Percentiles rank a stretch among this genome's conserved stretches.
Conservation (phyloP, 1,139 yeast genomes). For the Yamadazyma diospyri region DNA sequence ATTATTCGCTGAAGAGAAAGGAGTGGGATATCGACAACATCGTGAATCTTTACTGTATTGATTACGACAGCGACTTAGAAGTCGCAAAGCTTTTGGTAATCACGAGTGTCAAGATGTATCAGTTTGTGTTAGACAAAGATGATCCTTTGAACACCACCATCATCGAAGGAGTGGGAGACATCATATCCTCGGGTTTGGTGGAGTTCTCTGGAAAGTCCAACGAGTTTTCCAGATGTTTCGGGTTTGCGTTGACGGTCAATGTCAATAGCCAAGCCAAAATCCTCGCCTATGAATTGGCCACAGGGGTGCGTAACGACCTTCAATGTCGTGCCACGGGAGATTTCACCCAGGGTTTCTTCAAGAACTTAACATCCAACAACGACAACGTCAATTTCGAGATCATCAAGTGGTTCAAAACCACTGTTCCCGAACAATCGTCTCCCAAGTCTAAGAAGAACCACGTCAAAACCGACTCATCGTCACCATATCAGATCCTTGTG, state of each 20-base stretch:
- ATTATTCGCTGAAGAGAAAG: slow-evolving; percentile 3
- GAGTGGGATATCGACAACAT: slow-evolving; percentile 8
- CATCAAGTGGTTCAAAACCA: slow-evolving; percentile 18
- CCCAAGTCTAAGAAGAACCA: slow-evolving; percentile 9
- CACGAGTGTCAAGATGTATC: slow-evolving; percentile 11
- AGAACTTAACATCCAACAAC: slow-evolving; percentile 10
- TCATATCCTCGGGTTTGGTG: slow-evolving; percentile 13
- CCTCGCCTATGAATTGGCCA: slow-evolving; percentile 16
- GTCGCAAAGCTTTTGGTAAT: slow-evolving; percentile 11
- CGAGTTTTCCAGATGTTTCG: slow-evolving; percentile 12
- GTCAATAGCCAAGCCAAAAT: slow-evolving; percentile 11
- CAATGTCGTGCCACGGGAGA: slow-evolving; percentile 17
- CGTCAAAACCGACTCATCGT: slow-evolving; percentile 8
- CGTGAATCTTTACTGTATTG: slow-evolving; percentile 11
- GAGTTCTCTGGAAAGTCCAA: slow-evolving; percentile 16
- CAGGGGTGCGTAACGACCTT: slow-evolving; percentile 10
- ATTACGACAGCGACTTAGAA: slow-evolving; percentile 6
- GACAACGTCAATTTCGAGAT: slow-evolving; percentile 14
- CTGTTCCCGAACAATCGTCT: slow-evolving; percentile 4
- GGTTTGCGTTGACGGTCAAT: slow-evolving; percentile 15
- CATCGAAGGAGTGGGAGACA: slow-evolving; percentile 2
- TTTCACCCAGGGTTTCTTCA: slow-evolving; percentile 18
- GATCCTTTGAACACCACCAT: slow-evolving; percentile 11
- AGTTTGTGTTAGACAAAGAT: slow-evolving; percentile 13
- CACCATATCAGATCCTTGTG: slow-evolving; percentile 14